Evolutionary conservation across 495 filamentous ascomycete species (phyloP).

Genomic region (Aspergillus wentii): DNA sequence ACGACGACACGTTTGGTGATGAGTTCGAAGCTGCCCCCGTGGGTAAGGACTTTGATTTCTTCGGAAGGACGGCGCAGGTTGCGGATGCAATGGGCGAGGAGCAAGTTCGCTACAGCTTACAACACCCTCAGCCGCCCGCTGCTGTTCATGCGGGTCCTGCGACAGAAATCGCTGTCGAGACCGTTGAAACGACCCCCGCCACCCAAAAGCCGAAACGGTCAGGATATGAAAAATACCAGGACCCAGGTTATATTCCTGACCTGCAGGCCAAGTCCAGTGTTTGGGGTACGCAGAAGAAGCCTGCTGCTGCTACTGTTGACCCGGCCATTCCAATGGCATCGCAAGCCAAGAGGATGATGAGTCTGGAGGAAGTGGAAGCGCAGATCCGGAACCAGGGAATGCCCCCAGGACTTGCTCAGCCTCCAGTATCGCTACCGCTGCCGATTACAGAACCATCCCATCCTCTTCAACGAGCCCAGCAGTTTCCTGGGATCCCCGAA

Average conservation of each 20-base stretch:
- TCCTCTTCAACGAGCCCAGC: slow-evolving; percentile 38
- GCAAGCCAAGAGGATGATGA: slow-evolving; percentile 80
- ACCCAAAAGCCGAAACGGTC: slow-evolving; percentile 57
- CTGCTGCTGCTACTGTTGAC: slow-evolving; percentile 20
- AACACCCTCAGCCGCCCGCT: slow-evolving; percentile 48
- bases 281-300: slow-evolving; percentile 71
- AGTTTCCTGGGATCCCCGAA: slow-evolving; percentile 35
- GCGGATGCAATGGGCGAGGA: slow-evolving; percentile 83
- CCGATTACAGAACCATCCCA: slow-evolving; percentile 26
- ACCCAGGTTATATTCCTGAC: slow-evolving; percentile 71
- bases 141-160: slow-evolving; percentile 25
- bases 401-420: slow-evolving; percentile 29
- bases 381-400: slow-evolving; percentile 68
- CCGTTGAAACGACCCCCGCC: slow-evolving; percentile 30
- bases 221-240: slow-evolving; percentile 85
- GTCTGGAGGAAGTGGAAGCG: slow-evolving; percentile 94
- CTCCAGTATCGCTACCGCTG: slow-evolving; percentile 24
- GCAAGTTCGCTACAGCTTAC: slow-evolving; percentile 71
- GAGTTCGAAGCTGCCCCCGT: slow-evolving; percentile 41
- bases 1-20: slow-evolving; percentile 94
- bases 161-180: slow-evolving; percentile 24
- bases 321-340: slow-evolving; percentile 12
- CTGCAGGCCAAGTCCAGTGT: slow-evolving; percentile 89
- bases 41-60: slow-evolving; percentile 97
- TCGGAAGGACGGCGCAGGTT: slow-evolving; percentile 83